Base-by-base conservation (phyloP, 306 rosid species). In the Hippophae rhamnoides region DNA sequence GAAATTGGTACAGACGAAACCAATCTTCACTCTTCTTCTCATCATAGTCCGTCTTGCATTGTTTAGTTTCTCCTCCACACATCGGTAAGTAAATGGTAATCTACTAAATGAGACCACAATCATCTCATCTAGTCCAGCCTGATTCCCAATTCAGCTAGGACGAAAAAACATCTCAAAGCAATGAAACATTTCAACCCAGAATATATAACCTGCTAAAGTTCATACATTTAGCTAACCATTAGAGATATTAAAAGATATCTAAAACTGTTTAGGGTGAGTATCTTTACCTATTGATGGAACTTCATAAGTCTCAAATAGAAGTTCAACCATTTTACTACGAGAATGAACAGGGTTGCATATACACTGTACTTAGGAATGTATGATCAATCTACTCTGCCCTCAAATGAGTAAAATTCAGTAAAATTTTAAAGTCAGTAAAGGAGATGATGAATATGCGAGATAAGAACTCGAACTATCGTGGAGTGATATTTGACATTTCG, bases 241-340 rank as follows among this genome's bases (percentile, higher is more conserved):
- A 58, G 23, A 13, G 31, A 61, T 41, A 44, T 55, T 14, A 10
- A 57, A 43, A 18, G 18, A 8, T 64, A 54, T 57, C 46, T 42
- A 7, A 9, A 43, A 50, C 5, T 38, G 8, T 27, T 54, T 6
- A 23, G 5, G 57, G 66, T 68, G 31, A 54, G 63, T 13, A 56
- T 18, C 46, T 57, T 14, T 83, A 92, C 95, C 95, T 81, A 88
- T 59, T 11, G 90, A 88, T 61, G 95, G 99, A 77, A 86, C 94
- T 69, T 96, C 99, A 66, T 88, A 92, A 41, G 99, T 88, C 80
- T 92, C 96, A 77, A 92, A 92, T 56, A 88, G 85, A 71, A 92
- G 96, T 67, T 92, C 99, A 43, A 79, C 95, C 99, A 92, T 92
- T 82, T 88, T 88, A 82, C 90, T 77, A 27, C 99, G 95, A 68